Conservation (phyloP, 139 green algal species). For the Chlamydomonas schloesseri region DNA sequence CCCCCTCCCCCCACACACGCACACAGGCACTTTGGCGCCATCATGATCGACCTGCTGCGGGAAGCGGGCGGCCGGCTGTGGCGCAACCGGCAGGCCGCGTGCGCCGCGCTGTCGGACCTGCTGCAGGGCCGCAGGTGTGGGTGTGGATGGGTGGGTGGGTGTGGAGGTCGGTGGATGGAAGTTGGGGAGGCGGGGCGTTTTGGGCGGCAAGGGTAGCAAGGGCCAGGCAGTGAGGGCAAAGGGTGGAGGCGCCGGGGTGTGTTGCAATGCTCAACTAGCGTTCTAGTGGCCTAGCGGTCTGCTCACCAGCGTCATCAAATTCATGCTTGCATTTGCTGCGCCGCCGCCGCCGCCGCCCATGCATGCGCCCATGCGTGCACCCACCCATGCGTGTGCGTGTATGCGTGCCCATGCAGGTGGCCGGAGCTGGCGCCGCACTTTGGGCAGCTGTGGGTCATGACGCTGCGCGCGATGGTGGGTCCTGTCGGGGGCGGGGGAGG, state of each 20-base stretch:
- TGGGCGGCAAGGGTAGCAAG: no score
- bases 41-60: constrained; percentile 74
- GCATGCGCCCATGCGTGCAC: no score
- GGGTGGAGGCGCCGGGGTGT: neutral
- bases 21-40: constrained; percentile 71
- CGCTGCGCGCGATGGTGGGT: constrained; percentile 72
- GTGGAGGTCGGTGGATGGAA: neutral
- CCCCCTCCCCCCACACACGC: no score
- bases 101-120: constrained; percentile 80
- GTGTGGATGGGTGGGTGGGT: neutral
- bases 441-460: constrained; percentile 81
- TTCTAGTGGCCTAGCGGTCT: no score
- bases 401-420: no score
- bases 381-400: no score
- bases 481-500: neutral
- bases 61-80: constrained; percentile 87
- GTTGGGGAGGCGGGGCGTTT: no score
- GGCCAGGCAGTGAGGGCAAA: constrained; percentile 34
- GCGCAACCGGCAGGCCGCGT: constrained; percentile 86
- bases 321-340: no score
- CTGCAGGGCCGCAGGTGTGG: constrained; percentile 73
- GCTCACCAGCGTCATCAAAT: no score
- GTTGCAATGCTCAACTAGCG: no score
- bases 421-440: constrained; percentile 73
- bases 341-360: no score